Base-by-base conservation (phyloP, 2,329 filamentous ascomycete species). In the Hortaea sp. region DNA sequence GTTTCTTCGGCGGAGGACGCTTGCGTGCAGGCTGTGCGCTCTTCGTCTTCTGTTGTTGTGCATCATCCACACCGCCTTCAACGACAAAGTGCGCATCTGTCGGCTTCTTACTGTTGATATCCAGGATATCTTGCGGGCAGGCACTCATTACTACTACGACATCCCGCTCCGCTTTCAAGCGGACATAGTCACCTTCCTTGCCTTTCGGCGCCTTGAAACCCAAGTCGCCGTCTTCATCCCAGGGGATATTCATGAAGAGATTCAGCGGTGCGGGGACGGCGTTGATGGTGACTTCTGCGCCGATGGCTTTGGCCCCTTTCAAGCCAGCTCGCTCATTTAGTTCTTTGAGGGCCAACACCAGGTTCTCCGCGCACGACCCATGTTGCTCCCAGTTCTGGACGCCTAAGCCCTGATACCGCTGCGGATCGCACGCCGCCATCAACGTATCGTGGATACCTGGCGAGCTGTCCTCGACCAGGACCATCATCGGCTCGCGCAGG, bases 201-300 rank as follows among this genome's bases (percentile, higher is more conserved):
- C 63, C 60, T 12, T 64, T 57, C 1, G 70, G 67, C 30, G 56
- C 55, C 42, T 69, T 65, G 44, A 71, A 71, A 43, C 57, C 64
- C 2, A 72, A 51, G 12, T 65, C 58, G 3, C 69, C 69, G 9
- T 66, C 58, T 20, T 68, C 59, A n/a, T 63, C 57, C 50, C 64
- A 66, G 0, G 69, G 69, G 41, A 72, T 67, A 39, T 71, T 71
- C 69, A 72, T 72, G 55, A 71, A 73, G 7, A 73, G 58, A 39
- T 71, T 69, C 5, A 73, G 57, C 2, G 70, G 70, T 10, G 69
- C 68, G 0, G 70, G 70, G 10, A 68, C 68, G 43, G 63, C 66
- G 49, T 73, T 72, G 55, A 73, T 68, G 1, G 68, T 70, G 35
- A 73, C 68, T 13, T 72, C 69, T 5, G 70, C 68, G 27, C 70